These are phyloP conservation scores for Trichoderma koningii DNA, from an alignment of 2,329 filamentous ascomycete genomes.

Conservation along the genomic window DNA sequence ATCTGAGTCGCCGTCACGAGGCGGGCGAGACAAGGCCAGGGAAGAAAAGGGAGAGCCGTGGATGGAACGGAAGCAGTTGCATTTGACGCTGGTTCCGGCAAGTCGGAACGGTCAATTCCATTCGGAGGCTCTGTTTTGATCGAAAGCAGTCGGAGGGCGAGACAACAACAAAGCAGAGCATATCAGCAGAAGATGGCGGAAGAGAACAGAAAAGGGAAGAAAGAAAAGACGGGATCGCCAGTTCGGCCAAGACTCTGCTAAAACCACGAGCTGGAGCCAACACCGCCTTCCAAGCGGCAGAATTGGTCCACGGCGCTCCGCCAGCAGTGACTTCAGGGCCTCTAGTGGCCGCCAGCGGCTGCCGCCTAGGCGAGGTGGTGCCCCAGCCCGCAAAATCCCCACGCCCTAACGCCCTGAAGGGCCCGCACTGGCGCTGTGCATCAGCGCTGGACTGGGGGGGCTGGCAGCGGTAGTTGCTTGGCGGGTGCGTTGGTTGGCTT, in stretches of 20 bases:
- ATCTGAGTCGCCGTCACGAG: slow-evolving; percentile 25
- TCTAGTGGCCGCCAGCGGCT: not conserved
- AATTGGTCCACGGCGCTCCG: not conserved
- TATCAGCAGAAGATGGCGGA: too few species aligned
- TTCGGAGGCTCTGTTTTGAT: not conserved
- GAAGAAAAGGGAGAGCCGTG: not conserved
- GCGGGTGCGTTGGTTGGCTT: not conserved
- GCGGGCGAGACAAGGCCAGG: slow-evolving; percentile 19
- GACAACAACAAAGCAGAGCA: not conserved
- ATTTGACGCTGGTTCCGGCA: not conserved
- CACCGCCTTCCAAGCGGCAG: not conserved
- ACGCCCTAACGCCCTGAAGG: not conserved
- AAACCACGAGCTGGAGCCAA: not conserved
- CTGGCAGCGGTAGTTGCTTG: slow-evolving; percentile 24
- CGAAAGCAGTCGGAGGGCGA: not conserved
- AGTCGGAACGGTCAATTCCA: slow-evolving; percentile 11
- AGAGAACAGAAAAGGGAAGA: too few species aligned
- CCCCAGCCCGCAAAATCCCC: not conserved
- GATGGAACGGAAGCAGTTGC: not conserved
- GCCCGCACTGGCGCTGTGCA: not conserved
- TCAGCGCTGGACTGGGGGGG: slow-evolving; percentile 10
- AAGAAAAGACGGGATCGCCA: not conserved
- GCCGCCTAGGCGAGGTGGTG: too few species aligned
- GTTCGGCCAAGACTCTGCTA: slow-evolving; percentile 1
- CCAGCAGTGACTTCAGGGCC: not conserved